phyloP scores from a whole-genome alignment of 2,329 filamentous ascomycete species.

The Diaporthe helianthi region DNA sequence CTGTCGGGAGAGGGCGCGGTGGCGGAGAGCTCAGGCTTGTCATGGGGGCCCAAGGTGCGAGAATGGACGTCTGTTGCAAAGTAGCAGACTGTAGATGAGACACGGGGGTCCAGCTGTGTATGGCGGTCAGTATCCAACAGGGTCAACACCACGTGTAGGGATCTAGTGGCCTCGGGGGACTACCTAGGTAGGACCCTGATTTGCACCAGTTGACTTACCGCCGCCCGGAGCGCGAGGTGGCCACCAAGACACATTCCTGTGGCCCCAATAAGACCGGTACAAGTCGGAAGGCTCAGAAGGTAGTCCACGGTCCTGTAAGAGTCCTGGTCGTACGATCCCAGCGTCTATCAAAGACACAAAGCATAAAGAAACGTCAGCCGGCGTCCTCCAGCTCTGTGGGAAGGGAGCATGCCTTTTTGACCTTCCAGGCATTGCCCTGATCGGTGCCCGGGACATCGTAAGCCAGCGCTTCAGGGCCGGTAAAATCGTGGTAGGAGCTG shows the following conservation, averaged over 20 bases:
- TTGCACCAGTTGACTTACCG: conserved; percentile 54
- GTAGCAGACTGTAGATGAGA: conserved; percentile 82
- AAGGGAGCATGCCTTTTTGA: conserved; percentile 66
- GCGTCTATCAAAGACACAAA: conserved; percentile 61
- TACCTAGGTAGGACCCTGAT: neutral
- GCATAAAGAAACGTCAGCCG: neutral
- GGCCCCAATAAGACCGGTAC: conserved; percentile 79
- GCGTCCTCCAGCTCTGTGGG: neutral
- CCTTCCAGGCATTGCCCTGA: conserved; percentile 84
- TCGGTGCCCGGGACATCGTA: conserved; percentile 92
- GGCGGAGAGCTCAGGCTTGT: conserved; percentile 54
- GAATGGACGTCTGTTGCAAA: conserved; percentile 93
- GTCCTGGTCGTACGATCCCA: conserved; percentile 87
- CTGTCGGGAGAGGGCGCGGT: conserved; percentile 43
- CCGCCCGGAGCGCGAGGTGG: conserved; percentile 73
- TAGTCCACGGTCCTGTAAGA: conserved; percentile 71
- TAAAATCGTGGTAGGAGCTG: conserved; percentile 93
- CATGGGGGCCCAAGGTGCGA: conserved; percentile 72
- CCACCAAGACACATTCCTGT: conserved; percentile 95
- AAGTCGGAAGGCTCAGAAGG: conserved; percentile 75
- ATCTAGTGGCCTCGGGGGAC: too few species aligned
- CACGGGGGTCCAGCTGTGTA: conserved; percentile 71
- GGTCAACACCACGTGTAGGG: too few species aligned
- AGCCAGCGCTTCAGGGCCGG: conserved; percentile 79
- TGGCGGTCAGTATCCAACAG: conserved; percentile 28